A percentile compares a stretch with the other conserved stretches of the same genome.
Evolutionary conservation across 1,139 yeast species (phyloP).

Genomic region (Wickerhamomyces sp.): DNA sequence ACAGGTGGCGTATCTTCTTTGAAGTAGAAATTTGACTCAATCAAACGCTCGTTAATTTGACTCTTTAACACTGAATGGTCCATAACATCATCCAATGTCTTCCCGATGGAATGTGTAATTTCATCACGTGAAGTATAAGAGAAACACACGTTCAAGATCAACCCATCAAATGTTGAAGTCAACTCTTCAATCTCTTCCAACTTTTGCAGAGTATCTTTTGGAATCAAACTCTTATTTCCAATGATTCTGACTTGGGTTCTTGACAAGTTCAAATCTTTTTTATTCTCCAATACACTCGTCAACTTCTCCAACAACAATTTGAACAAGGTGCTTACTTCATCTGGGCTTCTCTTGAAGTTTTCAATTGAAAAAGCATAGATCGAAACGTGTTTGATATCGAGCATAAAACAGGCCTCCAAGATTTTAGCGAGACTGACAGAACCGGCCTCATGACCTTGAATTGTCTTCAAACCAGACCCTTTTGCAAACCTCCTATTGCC

Average conservation of each 20-base stretch:
- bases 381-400: conserved; percentile 76
- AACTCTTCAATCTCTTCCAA: conserved; percentile 56
- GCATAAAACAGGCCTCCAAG: conserved; percentile 32
- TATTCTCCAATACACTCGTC: conserved; percentile 17
- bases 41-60: conserved; percentile 34
- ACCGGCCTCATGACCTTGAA: conserved; percentile 88
- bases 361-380: conserved; percentile 95
- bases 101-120: conserved; percentile 59
- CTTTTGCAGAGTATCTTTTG: conserved; percentile 57
- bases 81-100: conserved; percentile 32
- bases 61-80: conserved; percentile 20
- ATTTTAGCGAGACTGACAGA: conserved; percentile 56
- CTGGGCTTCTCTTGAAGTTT: conserved; percentile 76
- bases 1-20: conserved; percentile 64
- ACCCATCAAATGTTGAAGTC: conserved; percentile 46
- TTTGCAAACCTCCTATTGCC: conserved; percentile 90
- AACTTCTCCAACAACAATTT: conserved; percentile 69
- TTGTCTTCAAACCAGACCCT: conserved; percentile 56
- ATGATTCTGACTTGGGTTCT: conserved; percentile 52
- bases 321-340: conserved; percentile 81
- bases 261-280: conserved; percentile 7
- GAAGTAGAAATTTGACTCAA: conserved; percentile 51
- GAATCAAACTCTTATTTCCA: conserved; percentile 66
- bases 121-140: conserved; percentile 96
- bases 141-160: conserved; percentile 80